Percentiles rank a stretch among this genome's conserved stretches.
These are phyloP conservation scores for Artemisia annua DNA, from an alignment of 129 eudicot genomes.

Conservation along the genomic window DNA sequence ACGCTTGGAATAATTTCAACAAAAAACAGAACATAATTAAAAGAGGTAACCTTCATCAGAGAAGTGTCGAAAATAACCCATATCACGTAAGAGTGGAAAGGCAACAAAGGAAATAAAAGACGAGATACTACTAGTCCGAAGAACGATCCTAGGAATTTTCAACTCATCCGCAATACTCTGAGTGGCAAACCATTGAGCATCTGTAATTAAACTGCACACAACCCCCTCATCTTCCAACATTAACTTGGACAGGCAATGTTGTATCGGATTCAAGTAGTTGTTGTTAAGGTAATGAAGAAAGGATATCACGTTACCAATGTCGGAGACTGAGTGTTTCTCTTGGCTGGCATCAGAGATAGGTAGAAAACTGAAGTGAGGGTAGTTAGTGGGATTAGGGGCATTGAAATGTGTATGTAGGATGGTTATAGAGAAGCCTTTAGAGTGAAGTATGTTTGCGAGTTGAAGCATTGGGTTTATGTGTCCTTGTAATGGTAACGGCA, in stretches of 20 bases:
- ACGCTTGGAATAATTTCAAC: no score
- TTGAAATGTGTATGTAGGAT: slow-evolving; percentile 54
- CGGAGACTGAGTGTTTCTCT: background rate
- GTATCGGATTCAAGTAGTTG: slow-evolving; percentile 32
- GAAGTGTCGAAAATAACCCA: slow-evolving; percentile 12
- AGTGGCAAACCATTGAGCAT: slow-evolving; percentile 42
- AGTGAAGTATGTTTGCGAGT: slow-evolving; percentile 54
- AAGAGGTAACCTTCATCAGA: slow-evolving; percentile 6
- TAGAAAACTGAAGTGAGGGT: slow-evolving; percentile 48
- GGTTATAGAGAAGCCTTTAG: slow-evolving; percentile 52
- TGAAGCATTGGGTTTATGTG: slow-evolving; percentile 57
- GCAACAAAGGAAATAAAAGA: slow-evolving; percentile 28
- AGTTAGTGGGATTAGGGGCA: slow-evolving; percentile 39
- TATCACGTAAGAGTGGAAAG: slow-evolving; percentile 1
- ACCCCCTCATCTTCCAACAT: slow-evolving; percentile 19
- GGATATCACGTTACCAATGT: background rate
- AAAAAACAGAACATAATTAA: no score
- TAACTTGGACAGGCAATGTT: slow-evolving; percentile 26
- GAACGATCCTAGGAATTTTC: slow-evolving; percentile 40
- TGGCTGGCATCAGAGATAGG: slow-evolving; percentile 23
- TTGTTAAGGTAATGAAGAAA: slow-evolving; percentile 19
- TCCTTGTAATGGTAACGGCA: no score
- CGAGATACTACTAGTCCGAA: slow-evolving; percentile 26
- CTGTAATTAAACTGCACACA: slow-evolving; percentile 50
- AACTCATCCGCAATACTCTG: slow-evolving; percentile 34